phyloP scores from a whole-genome alignment of 2,329 filamentous ascomycete genomes.

The Colletotrichum destructivum region DNA sequence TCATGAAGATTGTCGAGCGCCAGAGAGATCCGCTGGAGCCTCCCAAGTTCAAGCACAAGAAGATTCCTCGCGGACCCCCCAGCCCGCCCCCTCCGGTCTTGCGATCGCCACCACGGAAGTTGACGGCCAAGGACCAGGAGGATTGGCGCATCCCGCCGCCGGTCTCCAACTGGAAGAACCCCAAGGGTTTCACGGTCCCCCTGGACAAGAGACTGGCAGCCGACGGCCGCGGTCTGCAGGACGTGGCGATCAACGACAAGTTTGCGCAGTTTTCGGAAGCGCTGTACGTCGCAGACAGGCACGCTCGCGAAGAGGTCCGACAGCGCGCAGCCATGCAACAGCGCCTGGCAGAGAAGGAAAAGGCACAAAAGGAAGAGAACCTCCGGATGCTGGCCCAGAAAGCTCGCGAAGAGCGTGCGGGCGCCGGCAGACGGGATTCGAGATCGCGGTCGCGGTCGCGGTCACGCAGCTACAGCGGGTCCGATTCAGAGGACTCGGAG shows the following conservation, averaged over 20 bases:
- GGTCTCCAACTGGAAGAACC: conserved; percentile 99
- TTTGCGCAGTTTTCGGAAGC: conserved; percentile 97
- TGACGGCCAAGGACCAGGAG: conserved; percentile 97
- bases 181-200: conserved; percentile 97
- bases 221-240: conserved; percentile 91
- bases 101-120: conserved; percentile 93
- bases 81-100: conserved; percentile 94
- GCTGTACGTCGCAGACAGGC: conserved; percentile 92
- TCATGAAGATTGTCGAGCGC: conserved; percentile 98
- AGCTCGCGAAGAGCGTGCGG: conserved; percentile 85
- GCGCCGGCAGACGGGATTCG: conserved; percentile 61
- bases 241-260: conserved; percentile 97
- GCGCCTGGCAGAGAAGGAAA: conserved; percentile 95
- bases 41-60: conserved; percentile 99
- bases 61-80: conserved; percentile 93
- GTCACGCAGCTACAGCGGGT: conserved; percentile 68
- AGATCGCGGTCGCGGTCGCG: conserved; percentile 57
- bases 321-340: conserved; percentile 96
- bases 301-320: conserved; percentile 95
- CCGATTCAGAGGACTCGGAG: conserved; percentile 69
- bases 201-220: conserved; percentile 96
- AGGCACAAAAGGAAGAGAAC: conserved; percentile 92
- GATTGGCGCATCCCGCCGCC: conserved; percentile 92
- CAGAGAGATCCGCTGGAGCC: conserved; percentile 97
- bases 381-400: conserved; percentile 90